Conservation (phyloP, 768 basidiomycete genomes). For the Tulasnella sp. region DNA sequence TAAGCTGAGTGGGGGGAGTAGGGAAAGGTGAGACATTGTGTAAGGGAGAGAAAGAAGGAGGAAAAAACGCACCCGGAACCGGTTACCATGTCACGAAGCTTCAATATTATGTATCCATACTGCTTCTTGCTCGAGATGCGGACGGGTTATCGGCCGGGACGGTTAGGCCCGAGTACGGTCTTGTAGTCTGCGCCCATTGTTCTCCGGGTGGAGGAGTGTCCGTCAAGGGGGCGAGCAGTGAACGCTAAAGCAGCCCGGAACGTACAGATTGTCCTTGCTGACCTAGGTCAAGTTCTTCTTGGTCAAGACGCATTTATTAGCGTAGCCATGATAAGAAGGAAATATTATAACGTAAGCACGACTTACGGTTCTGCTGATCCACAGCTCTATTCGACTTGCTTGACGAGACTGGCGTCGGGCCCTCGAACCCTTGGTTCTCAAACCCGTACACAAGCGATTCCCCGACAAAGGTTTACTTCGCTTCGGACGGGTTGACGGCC, state of each 20-base stretch:
- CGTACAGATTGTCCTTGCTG: constrained; percentile 39
- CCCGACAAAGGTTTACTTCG: no score
- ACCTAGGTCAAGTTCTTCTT: constrained; percentile 56
- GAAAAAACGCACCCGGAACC: constrained; percentile 39
- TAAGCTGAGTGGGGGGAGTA: no score
- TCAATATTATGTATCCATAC: constrained; percentile 50
- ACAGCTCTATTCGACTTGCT: no score
- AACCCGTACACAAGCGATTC: no score
- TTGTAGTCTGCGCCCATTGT: constrained; percentile 54
- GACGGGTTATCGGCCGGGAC: constrained; percentile 56
- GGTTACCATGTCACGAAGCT: constrained; percentile 54
- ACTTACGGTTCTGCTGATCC: no score
- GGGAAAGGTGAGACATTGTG: background rate
- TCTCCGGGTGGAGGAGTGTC: constrained; percentile 12
- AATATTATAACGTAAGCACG: no score
- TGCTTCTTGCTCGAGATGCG: constrained; percentile 51
- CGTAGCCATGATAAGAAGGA: constrained; percentile 51
- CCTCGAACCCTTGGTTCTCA: no score
- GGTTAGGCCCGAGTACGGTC: constrained; percentile 45
- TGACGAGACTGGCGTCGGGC: no score
- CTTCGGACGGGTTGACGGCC: no score
- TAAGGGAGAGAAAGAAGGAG: background rate
- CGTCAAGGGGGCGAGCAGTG: background rate
- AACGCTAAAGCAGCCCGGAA: background rate
- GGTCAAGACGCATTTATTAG: constrained; percentile 46